Base-by-base conservation (phyloP, 1,284 basidiomycete species). In the Lignosus rhinocerotis region DNA sequence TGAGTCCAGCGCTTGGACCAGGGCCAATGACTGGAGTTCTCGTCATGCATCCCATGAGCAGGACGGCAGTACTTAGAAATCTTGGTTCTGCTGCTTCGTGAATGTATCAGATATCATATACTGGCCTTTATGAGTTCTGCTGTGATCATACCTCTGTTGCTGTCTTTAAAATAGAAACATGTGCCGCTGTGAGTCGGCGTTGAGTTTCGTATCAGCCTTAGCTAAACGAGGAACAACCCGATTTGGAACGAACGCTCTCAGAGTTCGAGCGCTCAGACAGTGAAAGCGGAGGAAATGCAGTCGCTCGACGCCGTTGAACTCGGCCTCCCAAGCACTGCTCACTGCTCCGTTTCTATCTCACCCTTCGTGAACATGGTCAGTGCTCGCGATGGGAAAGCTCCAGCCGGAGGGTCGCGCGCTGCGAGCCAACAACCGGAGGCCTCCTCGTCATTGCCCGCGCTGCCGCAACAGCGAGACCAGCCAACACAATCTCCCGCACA, bases 211-310 rank as follows among this genome's bases (percentile, higher is more conserved):
- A 25, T 25, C 25, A 25, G 25, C 25, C 25, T 25, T 25, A 25
- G 25, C 25, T n/a, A n/a, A n/a, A 25, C 25, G 25, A 25, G 25
- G 25, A 25, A 25, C 25, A 25, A 25, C 63, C 63, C 31, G 36
- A 67, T 55, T 52, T 30, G 61, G 63, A 32, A 57, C 55, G 45
- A 51, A 60, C 60, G 47, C 59, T 48, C 61, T 63, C 47, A 51
- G 50, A 55, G 60, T 65, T 62, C 54, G 49, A 45, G 63, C 63
- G 63, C 56, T 60, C 41, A 42, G 42, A 49, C 39, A 21, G 39
- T 9, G 32, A 4, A 10, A 16, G 43, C 33, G 32, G 33, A 11
- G 42, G 49, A 39, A 56, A 48, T 51, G 33, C 43, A 49, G 51
- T 56, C 44, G 50, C 32, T 42, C 38, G 42, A 47, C 55, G 45